phyloP scores from a whole-genome alignment of 495 filamentous ascomycete genomes.

The Aspergillus incahuasiensis region DNA sequence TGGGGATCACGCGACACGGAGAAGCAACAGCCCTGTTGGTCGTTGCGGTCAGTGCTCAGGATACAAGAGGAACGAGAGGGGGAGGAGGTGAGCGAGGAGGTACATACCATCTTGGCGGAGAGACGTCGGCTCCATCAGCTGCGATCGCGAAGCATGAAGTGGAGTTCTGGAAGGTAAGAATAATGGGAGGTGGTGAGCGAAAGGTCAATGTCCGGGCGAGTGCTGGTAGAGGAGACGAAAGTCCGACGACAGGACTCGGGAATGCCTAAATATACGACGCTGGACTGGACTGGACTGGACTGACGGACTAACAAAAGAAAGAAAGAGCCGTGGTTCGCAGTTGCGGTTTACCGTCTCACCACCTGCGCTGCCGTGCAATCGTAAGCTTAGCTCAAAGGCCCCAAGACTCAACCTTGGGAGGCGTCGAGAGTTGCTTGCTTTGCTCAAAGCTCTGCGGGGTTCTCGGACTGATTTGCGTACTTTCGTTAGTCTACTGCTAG shows the following conservation, averaged over 20 bases:
- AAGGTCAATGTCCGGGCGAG: too few species aligned
- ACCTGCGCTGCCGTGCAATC: slow-evolving; percentile 4
- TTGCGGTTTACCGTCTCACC: not conserved
- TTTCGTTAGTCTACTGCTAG: not conserved
- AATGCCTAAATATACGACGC: not conserved
- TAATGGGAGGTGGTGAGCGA: slow-evolving; percentile 6
- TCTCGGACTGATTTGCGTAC: not conserved
- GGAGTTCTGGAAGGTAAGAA: not conserved
- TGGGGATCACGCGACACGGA: slow-evolving; percentile 34
- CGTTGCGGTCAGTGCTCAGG: not conserved
- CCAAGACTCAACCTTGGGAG: too few species aligned
- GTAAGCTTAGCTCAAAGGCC: not conserved
- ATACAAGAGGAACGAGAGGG: not conserved
- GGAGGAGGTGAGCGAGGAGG: not conserved
- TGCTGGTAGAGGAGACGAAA: too few species aligned
- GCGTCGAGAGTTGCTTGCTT: too few species aligned
- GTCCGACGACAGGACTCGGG: not conserved
- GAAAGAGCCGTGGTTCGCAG: slow-evolving; percentile 1
- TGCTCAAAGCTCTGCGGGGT: not conserved
- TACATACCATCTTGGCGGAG: slow-evolving; percentile 14
- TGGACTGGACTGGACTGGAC: too few species aligned
- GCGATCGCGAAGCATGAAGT: not conserved
- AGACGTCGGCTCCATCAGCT: slow-evolving; percentile 16
- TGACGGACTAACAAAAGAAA: not conserved
- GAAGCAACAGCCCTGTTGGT: slow-evolving; percentile 39